Evolutionary conservation across 2,329 filamentous ascomycete species (phyloP).

Genomic region (Arthrinium phaeospermum): DNA sequence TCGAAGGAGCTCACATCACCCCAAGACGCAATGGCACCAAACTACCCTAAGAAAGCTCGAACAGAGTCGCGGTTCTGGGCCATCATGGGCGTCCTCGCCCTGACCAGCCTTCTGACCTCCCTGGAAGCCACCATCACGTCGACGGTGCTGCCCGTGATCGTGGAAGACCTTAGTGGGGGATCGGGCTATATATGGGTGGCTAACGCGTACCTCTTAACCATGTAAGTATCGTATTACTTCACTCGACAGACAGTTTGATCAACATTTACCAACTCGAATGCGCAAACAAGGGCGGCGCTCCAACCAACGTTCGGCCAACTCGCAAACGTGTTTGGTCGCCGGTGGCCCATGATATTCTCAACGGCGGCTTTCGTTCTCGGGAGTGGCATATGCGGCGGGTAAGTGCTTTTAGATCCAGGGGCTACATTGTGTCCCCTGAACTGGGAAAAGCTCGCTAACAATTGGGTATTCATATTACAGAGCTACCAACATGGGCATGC

Average conservation of each 20-base stretch:
- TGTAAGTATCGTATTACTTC: not conserved
- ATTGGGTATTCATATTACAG: not conserved
- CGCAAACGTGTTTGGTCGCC: not conserved
- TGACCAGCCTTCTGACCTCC: not conserved
- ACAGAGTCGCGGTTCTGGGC: not conserved
- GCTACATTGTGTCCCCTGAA: not conserved
- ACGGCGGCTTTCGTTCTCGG: not conserved
- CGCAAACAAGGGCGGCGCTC: slow-evolving; percentile 37
- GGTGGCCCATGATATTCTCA: not conserved
- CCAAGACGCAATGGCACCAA: no score
- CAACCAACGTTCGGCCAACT: slow-evolving; percentile 52
- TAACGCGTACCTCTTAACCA: slow-evolving; percentile 25
- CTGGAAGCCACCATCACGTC: not conserved
- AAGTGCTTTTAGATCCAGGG: not conserved
- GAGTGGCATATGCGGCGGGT: slow-evolving; percentile 4
- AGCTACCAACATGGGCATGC: slow-evolving; percentile 26
- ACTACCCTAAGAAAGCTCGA: no score
- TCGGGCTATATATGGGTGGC: not conserved
- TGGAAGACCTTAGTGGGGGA: not conserved
- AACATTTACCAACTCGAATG: not conserved
- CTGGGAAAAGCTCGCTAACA: not conserved
- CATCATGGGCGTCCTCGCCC: not conserved
- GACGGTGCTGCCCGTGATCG: not conserved
- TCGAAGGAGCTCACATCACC: no score
- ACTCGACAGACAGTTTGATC: not conserved